Conservation (phyloP, 495 filamentous ascomycete genomes). For the Aspergillus bridgeri region DNA sequence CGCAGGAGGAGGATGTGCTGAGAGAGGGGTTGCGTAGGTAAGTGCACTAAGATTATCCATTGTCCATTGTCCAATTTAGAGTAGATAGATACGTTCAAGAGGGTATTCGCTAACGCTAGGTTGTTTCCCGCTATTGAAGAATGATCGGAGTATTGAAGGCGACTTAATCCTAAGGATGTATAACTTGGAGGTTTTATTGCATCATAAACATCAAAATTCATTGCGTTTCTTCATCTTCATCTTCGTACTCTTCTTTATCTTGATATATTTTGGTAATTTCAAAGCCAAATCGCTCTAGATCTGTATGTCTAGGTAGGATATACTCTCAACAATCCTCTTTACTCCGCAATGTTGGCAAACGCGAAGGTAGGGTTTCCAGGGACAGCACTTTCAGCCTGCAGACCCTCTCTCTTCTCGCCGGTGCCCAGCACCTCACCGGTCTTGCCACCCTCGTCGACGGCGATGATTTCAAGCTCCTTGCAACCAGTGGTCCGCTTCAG, state of each 20-base stretch:
- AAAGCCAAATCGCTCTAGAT: conserved; percentile 9
- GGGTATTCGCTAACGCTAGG: no score
- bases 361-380: conserved; percentile 76
- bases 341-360: conserved; percentile 65
- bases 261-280: background rate
- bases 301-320: background rate
- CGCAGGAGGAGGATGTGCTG: conserved; percentile 28
- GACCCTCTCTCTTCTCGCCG: conserved; percentile 54
- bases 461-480: conserved; percentile 59
- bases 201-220: background rate
- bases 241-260: conserved; percentile 1
- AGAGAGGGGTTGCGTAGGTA: conserved; percentile 36
- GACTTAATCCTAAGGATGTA: background rate
- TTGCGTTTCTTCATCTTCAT: background rate
- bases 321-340: background rate
- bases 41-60: conserved; percentile 5
- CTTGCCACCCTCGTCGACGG: conserved; percentile 68
- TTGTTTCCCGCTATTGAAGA: background rate
- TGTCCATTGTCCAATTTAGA: background rate
- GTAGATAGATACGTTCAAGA: no score
- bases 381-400: conserved; percentile 63
- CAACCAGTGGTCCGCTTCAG: conserved; percentile 64
- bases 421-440: conserved; percentile 52
- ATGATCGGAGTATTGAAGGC: conserved; percentile 1
- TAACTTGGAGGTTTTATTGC: background rate